These are phyloP conservation scores for Thalassiosira mediterranea DNA, from an alignment of 352 stramenopile species.

Conservation along the genomic window DNA sequence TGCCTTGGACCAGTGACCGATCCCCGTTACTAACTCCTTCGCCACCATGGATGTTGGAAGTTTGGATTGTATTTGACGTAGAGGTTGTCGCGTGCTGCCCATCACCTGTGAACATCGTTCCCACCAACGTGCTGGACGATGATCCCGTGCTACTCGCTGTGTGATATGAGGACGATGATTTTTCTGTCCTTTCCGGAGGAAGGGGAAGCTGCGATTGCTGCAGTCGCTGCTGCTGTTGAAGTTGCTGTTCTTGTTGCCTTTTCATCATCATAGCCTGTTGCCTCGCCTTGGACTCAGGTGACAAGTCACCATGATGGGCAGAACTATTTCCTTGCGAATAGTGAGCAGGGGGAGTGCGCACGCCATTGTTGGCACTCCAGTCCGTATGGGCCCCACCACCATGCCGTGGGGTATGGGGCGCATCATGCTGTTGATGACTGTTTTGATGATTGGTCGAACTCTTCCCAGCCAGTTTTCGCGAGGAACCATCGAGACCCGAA, in stretches of 20 bases:
- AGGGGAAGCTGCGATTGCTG: conserved; percentile 13
- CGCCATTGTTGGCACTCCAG: background rate
- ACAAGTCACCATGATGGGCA: conserved; percentile 32
- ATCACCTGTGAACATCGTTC: conserved; percentile 12
- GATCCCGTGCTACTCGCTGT: background rate
- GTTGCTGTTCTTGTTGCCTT: conserved; percentile 22
- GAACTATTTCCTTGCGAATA: conserved; percentile 2
- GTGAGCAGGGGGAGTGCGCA: background rate
- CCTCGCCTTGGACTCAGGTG: conserved; percentile 17
- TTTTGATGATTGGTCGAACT: background rate
- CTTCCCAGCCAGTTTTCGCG: too few relatives aligned
- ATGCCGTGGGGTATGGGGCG: background rate
- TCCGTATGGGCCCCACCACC: background rate
- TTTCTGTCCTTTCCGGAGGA: background rate
- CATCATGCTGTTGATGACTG: conserved; percentile 12
- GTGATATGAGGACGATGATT: conserved; percentile 21
- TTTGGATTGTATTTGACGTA: conserved; percentile 1
- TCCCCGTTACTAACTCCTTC: background rate
- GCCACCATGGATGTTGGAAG: background rate
- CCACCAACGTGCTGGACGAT: conserved; percentile 8
- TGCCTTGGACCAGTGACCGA: conserved; percentile 17
- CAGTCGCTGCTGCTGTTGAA: conserved; percentile 12
- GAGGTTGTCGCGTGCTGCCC: background rate
- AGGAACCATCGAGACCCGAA: background rate
- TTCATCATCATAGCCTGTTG: conserved; percentile 19